These are phyloP conservation scores for Neocatenulostroma microsporum DNA, from an alignment of 2,329 filamentous ascomycete species.

Conservation along the genomic window DNA sequence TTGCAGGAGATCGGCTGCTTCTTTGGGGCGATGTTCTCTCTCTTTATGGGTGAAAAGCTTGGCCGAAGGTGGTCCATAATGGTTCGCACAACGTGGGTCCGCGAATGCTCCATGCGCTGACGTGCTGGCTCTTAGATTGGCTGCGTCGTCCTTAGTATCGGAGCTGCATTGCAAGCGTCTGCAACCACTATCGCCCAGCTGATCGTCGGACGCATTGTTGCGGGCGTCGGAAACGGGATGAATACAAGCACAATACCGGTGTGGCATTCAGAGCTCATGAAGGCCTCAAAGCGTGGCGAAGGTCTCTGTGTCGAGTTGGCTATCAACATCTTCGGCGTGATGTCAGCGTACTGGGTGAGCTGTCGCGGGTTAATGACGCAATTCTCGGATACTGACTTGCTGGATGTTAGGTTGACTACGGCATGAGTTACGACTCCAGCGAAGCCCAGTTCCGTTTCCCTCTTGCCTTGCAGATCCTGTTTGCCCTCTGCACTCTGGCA, in stretches of 20 bases:
- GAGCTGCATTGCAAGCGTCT: too few relatives aligned
- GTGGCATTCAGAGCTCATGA: conserved; percentile 31
- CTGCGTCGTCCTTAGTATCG: too few relatives aligned
- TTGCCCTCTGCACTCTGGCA: conserved; percentile 16
- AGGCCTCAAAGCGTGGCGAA: conserved; percentile 15
- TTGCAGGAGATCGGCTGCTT: conserved; percentile 26
- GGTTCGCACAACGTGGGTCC: conserved; percentile 11
- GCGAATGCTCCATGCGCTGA: conserved; percentile 41
- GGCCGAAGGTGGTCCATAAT: conserved; percentile 22
- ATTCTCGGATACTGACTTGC: too few relatives aligned
- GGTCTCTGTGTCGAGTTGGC: conserved; percentile 39
- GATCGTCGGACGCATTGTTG: conserved; percentile 35
- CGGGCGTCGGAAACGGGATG: conserved; percentile 30
- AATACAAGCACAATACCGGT: conserved; percentile 33
- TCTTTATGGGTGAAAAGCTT: conserved; percentile 22
- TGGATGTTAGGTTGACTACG: conserved; percentile 32
- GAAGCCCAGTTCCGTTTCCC: conserved; percentile 17
- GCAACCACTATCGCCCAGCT: conserved; percentile 32
- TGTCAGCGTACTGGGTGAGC: conserved; percentile 43
- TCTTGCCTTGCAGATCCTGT: conserved; percentile 19
- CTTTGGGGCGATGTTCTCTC: conserved; percentile 20
- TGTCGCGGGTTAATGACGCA: too few relatives aligned
- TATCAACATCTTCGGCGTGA: conserved; percentile 17
- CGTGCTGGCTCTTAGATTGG: conserved; percentile 40
- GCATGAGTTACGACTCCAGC: conserved; percentile 22